Percentiles rank a stretch among this genome's conserved stretches.
Conservation (phyloP, 1,284 basidiomycete species). For the Tranzscheliella williamsii region DNA sequence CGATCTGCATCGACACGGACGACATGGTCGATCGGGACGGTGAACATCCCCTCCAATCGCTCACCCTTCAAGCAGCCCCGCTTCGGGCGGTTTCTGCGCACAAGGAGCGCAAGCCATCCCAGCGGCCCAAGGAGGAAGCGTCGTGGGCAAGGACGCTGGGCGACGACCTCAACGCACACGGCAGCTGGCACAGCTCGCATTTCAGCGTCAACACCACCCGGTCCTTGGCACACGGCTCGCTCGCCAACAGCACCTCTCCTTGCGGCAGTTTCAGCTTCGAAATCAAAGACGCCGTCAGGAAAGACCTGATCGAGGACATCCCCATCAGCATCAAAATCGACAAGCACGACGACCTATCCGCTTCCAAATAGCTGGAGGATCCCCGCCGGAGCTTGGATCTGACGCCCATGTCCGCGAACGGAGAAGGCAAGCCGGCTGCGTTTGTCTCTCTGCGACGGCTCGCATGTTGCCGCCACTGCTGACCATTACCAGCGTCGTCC, state of each 20-base stretch:
- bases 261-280: conserved; percentile 29
- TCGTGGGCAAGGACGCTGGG: not conserved
- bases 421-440: too few species aligned
- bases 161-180: not conserved
- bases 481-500: too few species aligned
- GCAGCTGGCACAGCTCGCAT: conserved; percentile 7
- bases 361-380: too few species aligned
- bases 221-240: not conserved
- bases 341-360: too few species aligned
- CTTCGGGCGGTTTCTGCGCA: not conserved
- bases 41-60: not conserved
- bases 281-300: conserved; percentile 20
- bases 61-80: not conserved
- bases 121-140: not conserved
- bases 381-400: too few species aligned
- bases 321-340: conserved; percentile 6
- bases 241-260: conserved; percentile 4
- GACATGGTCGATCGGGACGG: conserved; percentile 2
- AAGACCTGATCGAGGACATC: too few species aligned
- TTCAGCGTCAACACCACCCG: conserved; percentile 15
- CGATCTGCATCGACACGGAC: conserved; percentile 27
- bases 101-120: not conserved
- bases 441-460: too few species aligned
- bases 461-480: too few species aligned
- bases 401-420: too few species aligned